Base-by-base conservation (phyloP, 352 stramenopile species). In the Phytophthora quininea region DNA sequence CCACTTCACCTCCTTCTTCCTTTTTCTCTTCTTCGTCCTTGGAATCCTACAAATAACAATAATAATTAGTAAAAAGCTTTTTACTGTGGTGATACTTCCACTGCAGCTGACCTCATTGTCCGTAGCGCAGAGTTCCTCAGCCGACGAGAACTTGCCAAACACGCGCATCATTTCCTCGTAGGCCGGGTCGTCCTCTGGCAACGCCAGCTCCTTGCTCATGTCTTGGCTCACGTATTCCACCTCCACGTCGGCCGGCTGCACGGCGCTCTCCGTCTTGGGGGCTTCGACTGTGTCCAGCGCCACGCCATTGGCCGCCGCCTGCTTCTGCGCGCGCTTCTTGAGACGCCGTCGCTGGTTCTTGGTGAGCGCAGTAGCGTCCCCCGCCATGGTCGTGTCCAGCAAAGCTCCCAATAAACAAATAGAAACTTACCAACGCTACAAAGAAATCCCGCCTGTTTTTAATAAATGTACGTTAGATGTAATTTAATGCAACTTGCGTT, bases 131-230 rank as follows among this genome's bases (percentile, higher is more conserved):
- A 96, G 74, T 43, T 96, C 89, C 53, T 97, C 89, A 1, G 87
- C 85, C 0, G 82, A 89, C 54, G 83, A 87, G 46, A 97, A 95
- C 63, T 88, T 92, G 54, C 86, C 74, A 43, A 97, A 97, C 32
- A 98, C 87, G 46, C 92, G 82, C 73, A 91, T 89, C 62, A 98
- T 95, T 65, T 97, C 88, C 46, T 90, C 86, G 51, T 92, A 91
- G 14, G 75, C 73, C 1, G 84, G 82, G 32, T 94, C 86, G 47
- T 93, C 84, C 48, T 77, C 63, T 1, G 76, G 71, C 32, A 93
- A 60, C 59, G 74, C 74, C 15, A 91, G 73, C 46, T 92, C 82
- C 54, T 88, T 80, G 59, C 82, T 82, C 30, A 89, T 57, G 61
- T 93, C 85, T 30, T 84, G 67, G 64, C 82, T 92, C 46, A 97